Percentiles rank a stretch among this genome's conserved stretches.
Conservation (phyloP, 495 filamentous ascomycete species). For the Hypoxylon fuscum region DNA sequence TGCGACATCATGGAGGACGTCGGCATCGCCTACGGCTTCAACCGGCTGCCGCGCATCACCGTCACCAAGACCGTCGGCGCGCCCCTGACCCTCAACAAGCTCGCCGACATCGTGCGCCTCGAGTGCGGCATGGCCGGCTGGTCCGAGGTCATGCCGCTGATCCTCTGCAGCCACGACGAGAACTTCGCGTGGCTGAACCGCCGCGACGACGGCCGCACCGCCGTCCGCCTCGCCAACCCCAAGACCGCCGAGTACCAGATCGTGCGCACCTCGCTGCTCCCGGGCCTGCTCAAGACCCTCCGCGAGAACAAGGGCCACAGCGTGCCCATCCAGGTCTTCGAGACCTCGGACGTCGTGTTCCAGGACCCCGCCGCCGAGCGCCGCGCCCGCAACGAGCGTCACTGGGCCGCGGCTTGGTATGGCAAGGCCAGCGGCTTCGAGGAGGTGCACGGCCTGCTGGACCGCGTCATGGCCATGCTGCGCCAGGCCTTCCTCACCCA, state of each 20-base stretch:
- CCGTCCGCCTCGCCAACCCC: slow-evolving; percentile 90
- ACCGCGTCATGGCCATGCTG: slow-evolving; percentile 93
- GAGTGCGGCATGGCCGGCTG: slow-evolving; percentile 96
- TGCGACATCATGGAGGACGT: slow-evolving; percentile 99
- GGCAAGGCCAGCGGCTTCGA: slow-evolving; percentile 97
- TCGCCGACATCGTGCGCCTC: slow-evolving; percentile 87
- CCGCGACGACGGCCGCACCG: slow-evolving; percentile 83
- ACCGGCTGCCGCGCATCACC: slow-evolving; percentile 84
- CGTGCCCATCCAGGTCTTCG: slow-evolving; percentile 92
- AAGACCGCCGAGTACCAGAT: slow-evolving; percentile 98
- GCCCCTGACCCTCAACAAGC: slow-evolving; percentile 91
- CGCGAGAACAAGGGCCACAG: slow-evolving; percentile 91
- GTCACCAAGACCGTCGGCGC: slow-evolving; percentile 88
- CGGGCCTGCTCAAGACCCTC: slow-evolving; percentile 93
- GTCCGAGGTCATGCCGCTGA: slow-evolving; percentile 95
- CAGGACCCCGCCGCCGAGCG: slow-evolving; percentile 83
- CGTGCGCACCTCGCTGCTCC: slow-evolving; percentile 87
- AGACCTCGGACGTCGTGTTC: slow-evolving; percentile 90
- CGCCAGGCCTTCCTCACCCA: slow-evolving; percentile 78
- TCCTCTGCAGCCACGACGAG: slow-evolving; percentile 97
- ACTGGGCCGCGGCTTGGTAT: slow-evolving; percentile 94
- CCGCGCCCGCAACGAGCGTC: slow-evolving; percentile 87
- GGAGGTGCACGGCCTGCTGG: slow-evolving; percentile 91
- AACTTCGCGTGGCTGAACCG: slow-evolving; percentile 98
- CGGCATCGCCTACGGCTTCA: slow-evolving; percentile 95